Base-by-base conservation (phyloP, 345 rosid genomes). In the Syzygium grande region DNA sequence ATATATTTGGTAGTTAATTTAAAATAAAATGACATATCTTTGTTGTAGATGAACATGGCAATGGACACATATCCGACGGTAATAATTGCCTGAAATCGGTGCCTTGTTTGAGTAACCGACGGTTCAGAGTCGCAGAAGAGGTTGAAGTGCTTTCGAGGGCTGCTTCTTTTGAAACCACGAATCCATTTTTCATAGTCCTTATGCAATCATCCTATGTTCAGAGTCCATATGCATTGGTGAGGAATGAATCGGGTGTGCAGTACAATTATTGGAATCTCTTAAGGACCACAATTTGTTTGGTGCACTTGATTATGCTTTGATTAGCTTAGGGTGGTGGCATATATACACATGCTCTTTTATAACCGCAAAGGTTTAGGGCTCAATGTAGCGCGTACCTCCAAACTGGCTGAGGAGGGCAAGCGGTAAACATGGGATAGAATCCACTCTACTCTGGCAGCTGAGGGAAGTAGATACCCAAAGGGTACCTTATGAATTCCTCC, bases 131-230 rank as follows among this genome's bases (percentile, higher is more conserved):
- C 16, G 41, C 30, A 38, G 85, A 87, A 86, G 88, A 86, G 84
- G 79, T 27, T 14, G 79, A 85, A 56, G 88, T 86, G 55, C 85
- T 90, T 59, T 41, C 51, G 11, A 87, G 23, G 84, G 91, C 91
- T 19, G 19, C 63, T 9, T 79, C 86, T 65, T 91, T 89, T 86
- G 86, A 78, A 78, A 86, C 89, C 29, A 52, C 29, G 41, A 89
- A 89, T 41, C 92, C 93, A 9, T 73, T 54, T 79, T 91, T 88
- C 85, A 49, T 53, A 80, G 63, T 88, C 65, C 59, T 52, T 22
- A 88, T 92, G 86, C 86, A 84, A 43, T 90, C 90, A 34, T 23
- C 90, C 38, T 90, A 86, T 55, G 49, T 89, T 17, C 79, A 30
- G 79, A 9, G 13, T 13, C 21, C 5, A 3, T 23, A 51, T 22